Conservation (phyloP, 2,329 filamentous ascomycete genomes). For the Colletotrichum sp. region DNA sequence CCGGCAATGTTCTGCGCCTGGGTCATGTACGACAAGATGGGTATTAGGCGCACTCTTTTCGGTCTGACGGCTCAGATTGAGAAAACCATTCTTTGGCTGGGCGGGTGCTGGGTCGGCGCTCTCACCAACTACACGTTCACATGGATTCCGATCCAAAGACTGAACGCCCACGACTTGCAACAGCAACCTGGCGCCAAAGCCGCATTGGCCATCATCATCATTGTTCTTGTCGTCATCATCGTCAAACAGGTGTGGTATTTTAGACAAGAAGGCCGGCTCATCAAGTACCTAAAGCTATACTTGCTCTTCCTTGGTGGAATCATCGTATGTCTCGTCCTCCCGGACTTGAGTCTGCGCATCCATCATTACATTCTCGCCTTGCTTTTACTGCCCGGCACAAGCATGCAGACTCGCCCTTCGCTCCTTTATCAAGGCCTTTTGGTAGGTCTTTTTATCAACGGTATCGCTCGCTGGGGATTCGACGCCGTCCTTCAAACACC, state of each 20-base stretch:
- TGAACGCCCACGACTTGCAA: slow-evolving; percentile 88
- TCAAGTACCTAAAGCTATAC: slow-evolving; percentile 80
- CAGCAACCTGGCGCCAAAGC: slow-evolving; percentile 89
- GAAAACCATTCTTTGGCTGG: slow-evolving; percentile 89
- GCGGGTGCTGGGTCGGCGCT: slow-evolving; percentile 87
- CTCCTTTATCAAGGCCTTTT: slow-evolving; percentile 90
- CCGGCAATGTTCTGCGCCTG: slow-evolving; percentile 88
- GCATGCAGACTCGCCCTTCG: slow-evolving; percentile 83
- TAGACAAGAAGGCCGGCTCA: slow-evolving; percentile 81
- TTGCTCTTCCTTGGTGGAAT: slow-evolving; percentile 70
- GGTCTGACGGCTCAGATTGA: slow-evolving; percentile 84
- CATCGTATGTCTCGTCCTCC: slow-evolving; percentile 72
- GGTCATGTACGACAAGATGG: slow-evolving; percentile 86
- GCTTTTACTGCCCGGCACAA: slow-evolving; percentile 85
- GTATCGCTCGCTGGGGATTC: slow-evolving; percentile 93
- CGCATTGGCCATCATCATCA: slow-evolving; percentile 79
- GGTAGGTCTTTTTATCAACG: slow-evolving; percentile 91
- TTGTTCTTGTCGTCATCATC: slow-evolving; percentile 71
- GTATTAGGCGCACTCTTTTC: slow-evolving; percentile 71
- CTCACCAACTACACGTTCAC: slow-evolving; percentile 96
- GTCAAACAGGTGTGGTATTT: slow-evolving; percentile 84
- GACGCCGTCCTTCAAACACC: slow-evolving; percentile 87
- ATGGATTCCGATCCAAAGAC: slow-evolving; percentile 88
- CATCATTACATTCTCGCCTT: slow-evolving; percentile 95
- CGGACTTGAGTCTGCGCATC: slow-evolving; percentile 81